Evolutionary conservation across 164 flowering plant species (phyloP), one percentile per base, ranked within the genome.

Genomic region (Echeveria elegans): DNA sequence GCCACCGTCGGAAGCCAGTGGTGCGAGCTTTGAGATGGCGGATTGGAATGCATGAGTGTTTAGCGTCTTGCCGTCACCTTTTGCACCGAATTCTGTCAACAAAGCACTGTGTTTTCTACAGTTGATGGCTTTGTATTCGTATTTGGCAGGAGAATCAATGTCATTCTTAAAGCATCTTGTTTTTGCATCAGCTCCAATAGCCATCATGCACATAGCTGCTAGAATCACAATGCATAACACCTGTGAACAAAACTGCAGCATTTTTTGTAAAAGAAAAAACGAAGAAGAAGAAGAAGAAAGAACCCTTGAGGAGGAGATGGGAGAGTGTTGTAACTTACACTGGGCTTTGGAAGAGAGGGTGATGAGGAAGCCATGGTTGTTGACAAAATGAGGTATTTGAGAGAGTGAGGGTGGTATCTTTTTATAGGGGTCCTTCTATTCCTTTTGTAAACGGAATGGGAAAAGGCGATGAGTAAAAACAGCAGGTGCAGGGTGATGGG

Each of bases 1-100:
- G 1, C 80, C 80, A n/a, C 80, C 83, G 12, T 71, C 71, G 2
- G 63, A 5, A 0, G 64, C 69, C 56, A 48, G 50, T 19, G 18
- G 10, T 58, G 72, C 59, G 6, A 75, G 69, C 11, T 68, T 50
- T 7, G 21, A 31, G 8, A 71, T 64, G 8, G 77, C 74, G 1
- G 53, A 4, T 19, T 30, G 31, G 19, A 75, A 75, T 1, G 77
- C 77, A 50, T 41, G 58, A 14, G 77, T 72, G 60, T 75, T 75
- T 0, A 37, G 64, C 15, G 71, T 72, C 38, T 38, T 52, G n/a
- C 77, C 77, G 31, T 75, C 74, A 5, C 74, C 77, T 8, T 71
- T 70, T 15, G 69, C 74, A 28, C 74, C 69, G 37, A 63, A 75
- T 0, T 72, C 70, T 0, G 65, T 61, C 40, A 75, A 23, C 6